Base-by-base conservation (phyloP, 129 eudicot genomes). In the Escallonia herrerae region DNA sequence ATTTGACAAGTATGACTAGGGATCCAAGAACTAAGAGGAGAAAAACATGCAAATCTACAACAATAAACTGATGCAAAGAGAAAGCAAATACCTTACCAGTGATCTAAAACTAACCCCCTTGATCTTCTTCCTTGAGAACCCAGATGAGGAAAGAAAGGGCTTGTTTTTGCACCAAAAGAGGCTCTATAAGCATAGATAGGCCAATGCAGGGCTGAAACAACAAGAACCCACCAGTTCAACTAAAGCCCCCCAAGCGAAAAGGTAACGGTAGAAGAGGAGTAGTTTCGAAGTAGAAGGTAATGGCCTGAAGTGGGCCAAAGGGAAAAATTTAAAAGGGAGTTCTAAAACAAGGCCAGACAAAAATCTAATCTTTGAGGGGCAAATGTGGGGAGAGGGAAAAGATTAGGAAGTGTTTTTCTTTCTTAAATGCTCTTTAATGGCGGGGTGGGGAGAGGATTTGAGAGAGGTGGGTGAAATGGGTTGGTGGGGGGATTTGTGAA, bases 121-220 rank as follows among this genome's bases (percentile, higher is more conserved):
- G 73, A 63, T 74, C 79, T 71, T 73, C 78, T 59, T 60, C 69
- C 72, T 59, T 15, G 64, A 74, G 77, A 77, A 70, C 48, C 64
- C 80, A 65, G 60, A 73, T 60, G 54, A 79, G 65, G 60, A 57
- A 53, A 72, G 38, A 63, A 79, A 75, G 60, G 43, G 39, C 51
- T 33, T 67, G 14, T 61, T 47, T 72, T 43, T 61, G 14, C 49
- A 65, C 59, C 62, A 60, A 72, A 15, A 55, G 65, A 65, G 63
- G 48, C 58, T 42, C 70, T 58, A 67, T 48, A 60, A 63, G 70
- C 68, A 68, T 63, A 70, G 64, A 82, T 56, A 64, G 56, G 67
- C 65, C 76, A 70, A 77, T 72, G 83, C 74, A 69, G 78, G 15
- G 64, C 52, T 51, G 37, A 60, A 60, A 63, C 37, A 8, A 67